These are phyloP conservation scores for Yamadazyma olivae DNA, from an alignment of 805 yeast species.

Conservation along the genomic window DNA sequence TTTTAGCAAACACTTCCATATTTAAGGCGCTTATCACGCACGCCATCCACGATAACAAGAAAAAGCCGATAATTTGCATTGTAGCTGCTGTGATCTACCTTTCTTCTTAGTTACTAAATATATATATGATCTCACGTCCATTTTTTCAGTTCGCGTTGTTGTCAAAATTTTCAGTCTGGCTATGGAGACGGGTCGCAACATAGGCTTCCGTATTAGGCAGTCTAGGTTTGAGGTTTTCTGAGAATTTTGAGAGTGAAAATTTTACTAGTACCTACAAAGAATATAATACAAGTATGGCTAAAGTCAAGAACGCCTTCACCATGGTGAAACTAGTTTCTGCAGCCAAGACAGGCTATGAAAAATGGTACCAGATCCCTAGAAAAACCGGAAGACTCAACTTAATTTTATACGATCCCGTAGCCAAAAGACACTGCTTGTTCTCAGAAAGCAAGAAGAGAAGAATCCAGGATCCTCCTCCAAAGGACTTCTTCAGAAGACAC, in stretches of 20 bases:
- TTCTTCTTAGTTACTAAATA: background rate
- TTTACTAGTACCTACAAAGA: slow-evolving; percentile 1
- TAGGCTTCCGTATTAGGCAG: slow-evolving; percentile 3
- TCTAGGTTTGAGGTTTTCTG: slow-evolving; percentile 2
- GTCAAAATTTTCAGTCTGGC: slow-evolving; percentile 9
- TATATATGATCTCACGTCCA: background rate
- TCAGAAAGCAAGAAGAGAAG: slow-evolving; percentile 87
- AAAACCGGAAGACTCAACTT: slow-evolving; percentile 76
- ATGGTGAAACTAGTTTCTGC: slow-evolving; percentile 83
- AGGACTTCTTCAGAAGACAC: slow-evolving; percentile 31
- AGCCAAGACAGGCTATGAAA: slow-evolving; percentile 85
- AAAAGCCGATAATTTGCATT: slow-evolving; percentile 7
- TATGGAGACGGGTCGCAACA: background rate
- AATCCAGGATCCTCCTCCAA: slow-evolving; percentile 47
- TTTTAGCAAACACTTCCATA: slow-evolving; percentile 50
- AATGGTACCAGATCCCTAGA: slow-evolving; percentile 79
- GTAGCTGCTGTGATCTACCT: background rate
- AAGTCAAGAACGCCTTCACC: slow-evolving; percentile 74
- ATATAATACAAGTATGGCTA: slow-evolving; percentile 19
- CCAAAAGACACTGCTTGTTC: slow-evolving; percentile 87
- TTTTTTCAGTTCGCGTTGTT: too few relatives aligned
- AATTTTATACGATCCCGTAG: slow-evolving; percentile 82
- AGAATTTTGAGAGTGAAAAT: slow-evolving; percentile 6
- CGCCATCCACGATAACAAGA: slow-evolving; percentile 15
- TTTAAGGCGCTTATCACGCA: slow-evolving; percentile 40